Conservation (phyloP, 305 asterid genomes). For the Solanum hybrid region DNA sequence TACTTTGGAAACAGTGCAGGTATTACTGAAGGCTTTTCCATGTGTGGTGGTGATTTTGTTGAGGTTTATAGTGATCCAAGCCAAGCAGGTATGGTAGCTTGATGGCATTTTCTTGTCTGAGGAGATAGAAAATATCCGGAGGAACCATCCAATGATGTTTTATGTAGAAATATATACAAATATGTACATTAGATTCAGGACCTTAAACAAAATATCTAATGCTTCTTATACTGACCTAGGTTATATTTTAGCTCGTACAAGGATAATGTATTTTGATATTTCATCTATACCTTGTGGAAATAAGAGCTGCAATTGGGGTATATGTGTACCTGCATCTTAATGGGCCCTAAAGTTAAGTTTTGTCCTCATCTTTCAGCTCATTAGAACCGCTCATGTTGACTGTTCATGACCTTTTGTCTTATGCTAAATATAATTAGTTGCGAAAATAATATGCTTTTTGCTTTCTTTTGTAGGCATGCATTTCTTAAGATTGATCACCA, state of each 20-base stretch:
- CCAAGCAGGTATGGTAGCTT: slow-evolving; percentile 55
- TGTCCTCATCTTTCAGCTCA: not conserved
- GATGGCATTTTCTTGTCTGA: not conserved
- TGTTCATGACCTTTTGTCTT: not conserved
- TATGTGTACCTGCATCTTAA: not conserved
- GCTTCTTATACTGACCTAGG: not conserved
- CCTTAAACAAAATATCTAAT: not conserved
- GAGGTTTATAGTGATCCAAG: slow-evolving; percentile 86
- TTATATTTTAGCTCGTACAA: not conserved
- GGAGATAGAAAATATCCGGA: not conserved
- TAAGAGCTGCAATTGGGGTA: not conserved
- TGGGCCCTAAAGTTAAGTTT: not conserved
- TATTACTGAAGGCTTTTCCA: slow-evolving; percentile 90
- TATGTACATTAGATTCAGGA: not conserved
- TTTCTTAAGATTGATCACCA: not conserved
- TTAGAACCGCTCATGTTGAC: not conserved
- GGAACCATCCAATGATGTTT: not conserved
- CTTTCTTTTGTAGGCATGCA: not conserved
- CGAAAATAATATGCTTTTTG: not conserved
- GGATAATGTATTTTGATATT: not conserved
- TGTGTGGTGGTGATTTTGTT: slow-evolving; percentile 98
- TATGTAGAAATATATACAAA: not conserved
- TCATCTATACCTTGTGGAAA: not conserved
- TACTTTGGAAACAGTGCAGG: slow-evolving; percentile 78
- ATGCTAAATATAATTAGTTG: not conserved